Evolutionary conservation across 2,329 filamentous ascomycete genomes (phyloP).

Genomic region (Lachnellula occidentalis): DNA sequence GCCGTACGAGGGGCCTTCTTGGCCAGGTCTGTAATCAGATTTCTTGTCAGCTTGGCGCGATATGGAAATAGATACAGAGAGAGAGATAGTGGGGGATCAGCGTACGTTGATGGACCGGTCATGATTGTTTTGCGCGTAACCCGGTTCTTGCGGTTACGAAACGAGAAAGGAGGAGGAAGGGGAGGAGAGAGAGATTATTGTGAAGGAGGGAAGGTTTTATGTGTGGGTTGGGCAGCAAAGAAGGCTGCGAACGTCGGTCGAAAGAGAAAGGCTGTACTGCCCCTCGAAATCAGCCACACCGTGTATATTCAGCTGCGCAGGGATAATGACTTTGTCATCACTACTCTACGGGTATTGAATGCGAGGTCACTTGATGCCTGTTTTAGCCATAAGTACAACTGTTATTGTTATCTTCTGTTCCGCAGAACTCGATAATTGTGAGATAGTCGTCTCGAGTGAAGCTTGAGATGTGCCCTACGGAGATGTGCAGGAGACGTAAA

Average conservation of each 20-base stretch:
- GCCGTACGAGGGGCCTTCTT: conserved; percentile 31
- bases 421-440: no score
- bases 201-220: not conserved
- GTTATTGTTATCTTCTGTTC: no score
- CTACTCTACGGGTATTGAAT: no score
- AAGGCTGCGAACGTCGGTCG: not conserved
- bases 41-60: conserved; percentile 7
- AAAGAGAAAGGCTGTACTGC: no score
- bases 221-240: not conserved
- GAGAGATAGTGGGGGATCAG: not conserved
- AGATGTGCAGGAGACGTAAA: not conserved
- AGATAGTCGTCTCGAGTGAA: no score
- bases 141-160: not conserved
- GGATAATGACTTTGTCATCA: no score
- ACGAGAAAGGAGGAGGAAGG: not conserved
- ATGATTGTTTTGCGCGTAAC: conserved; percentile 12
- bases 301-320: no score
- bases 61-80: not conserved
- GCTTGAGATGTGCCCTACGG: no score
- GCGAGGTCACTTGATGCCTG: no score
- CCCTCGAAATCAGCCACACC: no score
- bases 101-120: conserved; percentile 28
- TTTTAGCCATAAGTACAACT: no score
- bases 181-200: not conserved
- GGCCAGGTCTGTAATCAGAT: conserved; percentile 24